Base-by-base conservation (phyloP, 306 rosid genomes). In the Dicorynia guianensis region DNA sequence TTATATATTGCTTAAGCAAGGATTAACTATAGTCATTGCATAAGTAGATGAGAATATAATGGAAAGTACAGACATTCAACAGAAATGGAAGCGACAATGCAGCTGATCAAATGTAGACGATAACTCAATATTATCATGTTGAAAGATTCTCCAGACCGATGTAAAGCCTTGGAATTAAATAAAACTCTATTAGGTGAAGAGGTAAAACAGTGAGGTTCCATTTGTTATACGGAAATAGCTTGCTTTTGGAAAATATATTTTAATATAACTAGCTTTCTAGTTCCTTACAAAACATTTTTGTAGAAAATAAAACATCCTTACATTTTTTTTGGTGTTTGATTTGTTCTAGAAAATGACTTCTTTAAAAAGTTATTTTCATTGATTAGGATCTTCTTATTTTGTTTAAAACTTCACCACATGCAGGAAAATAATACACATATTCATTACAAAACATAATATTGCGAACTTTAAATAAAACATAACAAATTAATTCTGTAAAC, bases 151-250 rank as follows among this genome's bases (percentile, higher is more conserved):
- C 8, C 46, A 47, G 11, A 60, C 46, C 48, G 5, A 47, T 58
- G 42, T 44, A 75, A 60, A 38, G 47, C 15, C 47, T n/a, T 6
- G 8, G 53, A 53, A 58, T 40, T 42, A 49, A 49, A 63, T 53
- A 63, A 39, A 36, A 67, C 79, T 39, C n/a, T 34, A 47, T 12
- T 19, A 66, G 67, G 60, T 72, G 60, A 19, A 74, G 62, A 62
- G 25, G 18, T 5, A 13, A 46, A 20, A 67, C 18, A 68, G 60
- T 49, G 39, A 11, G 39, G 69, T 7, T 59, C 38, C 38, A 60
- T 59, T 77, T 20, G 12, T 47, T 39, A 50, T 69, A 15, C 34
- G 52, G 42, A 70, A 39, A 71, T 38, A 54, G 60, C 44, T 53
- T 42, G 52, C 42, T 44, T 50, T 0, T 53, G 52, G 46, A 40